phyloP scores from a whole-genome alignment of 2,329 filamentous ascomycete genomes.

The Sporothrix sp. region DNA sequence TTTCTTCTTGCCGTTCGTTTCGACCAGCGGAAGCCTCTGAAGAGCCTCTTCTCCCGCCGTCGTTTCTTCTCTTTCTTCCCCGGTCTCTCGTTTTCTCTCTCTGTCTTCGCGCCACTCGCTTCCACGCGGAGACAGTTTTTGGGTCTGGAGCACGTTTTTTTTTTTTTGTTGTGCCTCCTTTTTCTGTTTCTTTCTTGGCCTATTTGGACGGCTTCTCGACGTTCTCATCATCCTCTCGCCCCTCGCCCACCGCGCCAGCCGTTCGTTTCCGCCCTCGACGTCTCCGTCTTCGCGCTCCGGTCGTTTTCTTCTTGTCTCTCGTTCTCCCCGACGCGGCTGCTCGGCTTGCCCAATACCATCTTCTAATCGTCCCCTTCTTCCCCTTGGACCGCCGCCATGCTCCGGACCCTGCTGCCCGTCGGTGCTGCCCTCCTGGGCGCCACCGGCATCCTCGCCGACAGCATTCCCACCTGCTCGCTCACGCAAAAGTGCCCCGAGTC shows the following conservation, averaged over 20 bases:
- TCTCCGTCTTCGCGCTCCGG: not conserved
- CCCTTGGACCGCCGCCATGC: constrained; percentile 19
- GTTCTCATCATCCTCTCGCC: not conserved
- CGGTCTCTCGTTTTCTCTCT: not conserved
- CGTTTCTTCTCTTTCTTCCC: not conserved
- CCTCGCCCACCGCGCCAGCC: constrained; percentile 5
- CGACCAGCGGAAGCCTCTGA: constrained; percentile 2
- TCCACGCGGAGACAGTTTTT: constrained; percentile 2
- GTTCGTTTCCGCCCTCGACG: too few relatives aligned
- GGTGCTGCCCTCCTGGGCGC: constrained; percentile 32
- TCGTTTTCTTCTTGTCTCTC: constrained; percentile 3
- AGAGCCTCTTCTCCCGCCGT: not conserved
- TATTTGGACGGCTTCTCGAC: not conserved
- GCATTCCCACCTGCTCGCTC: constrained; percentile 35
- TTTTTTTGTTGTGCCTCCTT: not conserved
- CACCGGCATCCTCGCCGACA: constrained; percentile 27
- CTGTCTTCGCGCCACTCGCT: constrained; percentile 10
- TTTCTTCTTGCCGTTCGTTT: constrained; percentile 1
- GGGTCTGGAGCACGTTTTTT: not conserved
- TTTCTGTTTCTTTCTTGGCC: not conserved
- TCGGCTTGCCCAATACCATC: not conserved
- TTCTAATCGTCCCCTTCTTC: not conserved
- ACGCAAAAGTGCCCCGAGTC: constrained; percentile 57
- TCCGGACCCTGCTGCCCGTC: constrained; percentile 21
- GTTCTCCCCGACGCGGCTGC: not conserved